Evolutionary conservation across 176 grass and related monocot genomes (phyloP), one percentile per base, ranked within the genome.

Genomic region (Musa schizocarpa): DNA sequence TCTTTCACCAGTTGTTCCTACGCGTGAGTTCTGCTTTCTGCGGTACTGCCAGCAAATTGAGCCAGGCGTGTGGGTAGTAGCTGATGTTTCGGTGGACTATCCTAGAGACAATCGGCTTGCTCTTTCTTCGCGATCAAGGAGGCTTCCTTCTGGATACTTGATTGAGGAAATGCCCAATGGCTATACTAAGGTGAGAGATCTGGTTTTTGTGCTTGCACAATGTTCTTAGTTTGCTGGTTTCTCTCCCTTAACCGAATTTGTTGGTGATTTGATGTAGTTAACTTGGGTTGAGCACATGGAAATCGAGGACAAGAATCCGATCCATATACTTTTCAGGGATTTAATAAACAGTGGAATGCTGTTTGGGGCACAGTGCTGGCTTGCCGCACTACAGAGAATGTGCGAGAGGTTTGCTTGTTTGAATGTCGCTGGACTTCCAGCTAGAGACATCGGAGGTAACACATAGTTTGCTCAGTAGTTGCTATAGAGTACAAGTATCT

Each of bases 31-130:
- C 62, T 88, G 73, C 79, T 97, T 97, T 84, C 85, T 97, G 58
- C 93, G 93, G 67, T 97, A 93, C 83, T 97, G 90, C 81, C 88
- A 78, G 83, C 90, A 93, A 85, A 90, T 97, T 75, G 90, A 97
- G 54, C 87, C 90, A 79, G 93, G 87, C 0, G 22, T 92, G 14
- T 97, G 93, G 93, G 93, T 83, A 75, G 53, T 97, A 43, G 88
- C 88, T 26, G 90, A 97, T 72, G 87, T 97, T n/a, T 97, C 93
- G n/a, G 62, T 83, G 21, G 93, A 93, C 50, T 76, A 81, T 69
- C 78, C 85, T 48, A 82, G 83, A 52, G 85, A 90, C 24, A 64
- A 72, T 2, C 93, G 86, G 52, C 88, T 82, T 77, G 78, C 68
- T 17, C 20, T 51, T 13, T 81, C 77, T 74, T 54, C 79, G 0